Evolutionary conservation across 805 yeast species (phyloP).

Genomic region (Kurtzmaniella fragi): DNA sequence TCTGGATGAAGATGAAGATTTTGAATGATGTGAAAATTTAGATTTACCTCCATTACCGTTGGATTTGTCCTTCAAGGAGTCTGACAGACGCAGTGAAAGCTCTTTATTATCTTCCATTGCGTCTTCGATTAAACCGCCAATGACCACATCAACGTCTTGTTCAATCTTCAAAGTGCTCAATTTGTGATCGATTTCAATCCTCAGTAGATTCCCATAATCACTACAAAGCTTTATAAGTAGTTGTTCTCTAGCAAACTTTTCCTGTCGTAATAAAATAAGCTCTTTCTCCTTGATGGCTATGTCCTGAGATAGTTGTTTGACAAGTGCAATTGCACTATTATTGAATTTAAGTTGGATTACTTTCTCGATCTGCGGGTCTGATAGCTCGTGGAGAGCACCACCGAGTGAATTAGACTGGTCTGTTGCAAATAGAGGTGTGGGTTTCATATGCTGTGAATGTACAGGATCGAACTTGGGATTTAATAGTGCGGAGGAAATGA

Average conservation of each 20-base stretch:
- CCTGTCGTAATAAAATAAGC: slow-evolving; percentile 30
- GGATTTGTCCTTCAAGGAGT: neutral
- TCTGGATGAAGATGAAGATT: too few species aligned
- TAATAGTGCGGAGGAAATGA: too few species aligned
- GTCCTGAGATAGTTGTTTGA: slow-evolving; percentile 45
- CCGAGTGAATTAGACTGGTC: slow-evolving; percentile 6
- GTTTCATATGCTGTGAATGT: too few species aligned
- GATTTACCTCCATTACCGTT: too few species aligned
- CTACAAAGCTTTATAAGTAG: slow-evolving; percentile 24
- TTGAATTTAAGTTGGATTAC: slow-evolving; percentile 20
- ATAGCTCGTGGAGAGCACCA: slow-evolving; percentile 15
- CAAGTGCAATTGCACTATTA: slow-evolving; percentile 23
- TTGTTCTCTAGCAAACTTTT: slow-evolving; percentile 29
- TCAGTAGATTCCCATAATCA: slow-evolving; percentile 32
- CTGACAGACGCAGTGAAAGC: slow-evolving; percentile 1
- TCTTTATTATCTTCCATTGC: slow-evolving; percentile 12
- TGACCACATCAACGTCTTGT: slow-evolving; percentile 13
- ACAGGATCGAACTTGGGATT: too few species aligned
- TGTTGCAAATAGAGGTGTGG: too few species aligned
- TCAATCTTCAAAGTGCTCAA: slow-evolving; percentile 12
- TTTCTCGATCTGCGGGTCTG: slow-evolving; percentile 15
- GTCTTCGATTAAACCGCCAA: slow-evolving; percentile 22
- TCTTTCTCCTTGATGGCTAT: slow-evolving; percentile 45
- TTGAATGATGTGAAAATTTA: too few species aligned
- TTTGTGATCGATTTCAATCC: slow-evolving; percentile 29